Percentiles rank a stretch among this genome's conserved stretches.
phyloP scores from a whole-genome alignment of 2,329 filamentous ascomycete species.

The Arthrinium phaeospermum region DNA sequence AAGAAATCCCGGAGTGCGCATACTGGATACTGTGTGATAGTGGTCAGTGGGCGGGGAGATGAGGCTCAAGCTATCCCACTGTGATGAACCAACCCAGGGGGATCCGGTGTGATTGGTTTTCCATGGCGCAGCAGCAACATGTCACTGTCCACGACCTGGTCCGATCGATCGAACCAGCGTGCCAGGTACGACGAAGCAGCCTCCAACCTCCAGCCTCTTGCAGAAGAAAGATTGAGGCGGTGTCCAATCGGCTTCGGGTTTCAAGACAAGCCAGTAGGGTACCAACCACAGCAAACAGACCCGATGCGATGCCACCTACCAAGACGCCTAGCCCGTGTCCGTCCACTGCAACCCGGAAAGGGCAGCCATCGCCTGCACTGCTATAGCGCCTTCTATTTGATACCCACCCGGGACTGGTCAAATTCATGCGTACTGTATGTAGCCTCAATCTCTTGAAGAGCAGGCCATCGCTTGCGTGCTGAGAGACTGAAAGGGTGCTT shows the following conservation, averaged over 20 bases:
- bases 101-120: conserved; percentile 2
- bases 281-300: neutral
- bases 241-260: conserved; percentile 8
- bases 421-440: conserved; percentile 9
- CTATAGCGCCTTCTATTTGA: conserved; percentile 12
- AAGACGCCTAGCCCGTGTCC: neutral
- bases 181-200: neutral
- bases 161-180: conserved; percentile 13
- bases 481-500: no score
- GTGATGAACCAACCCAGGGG: neutral
- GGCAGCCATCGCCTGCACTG: conserved; percentile 11
- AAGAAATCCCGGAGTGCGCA: neutral
- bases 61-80: neutral
- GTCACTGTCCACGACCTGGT: conserved; percentile 8
- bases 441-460: neutral
- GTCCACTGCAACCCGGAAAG: conserved; percentile 1
- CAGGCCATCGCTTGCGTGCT: neutral
- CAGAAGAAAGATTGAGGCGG: neutral
- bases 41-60: neutral
- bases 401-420: neutral
- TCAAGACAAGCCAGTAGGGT: neutral
- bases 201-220: neutral
- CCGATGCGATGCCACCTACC: conserved; percentile 6
- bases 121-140: neutral
- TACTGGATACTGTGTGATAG: neutral